These are phyloP conservation scores for Boletus barrowsii DNA, from an alignment of 768 basidiomycete species.

Conservation along the genomic window DNA sequence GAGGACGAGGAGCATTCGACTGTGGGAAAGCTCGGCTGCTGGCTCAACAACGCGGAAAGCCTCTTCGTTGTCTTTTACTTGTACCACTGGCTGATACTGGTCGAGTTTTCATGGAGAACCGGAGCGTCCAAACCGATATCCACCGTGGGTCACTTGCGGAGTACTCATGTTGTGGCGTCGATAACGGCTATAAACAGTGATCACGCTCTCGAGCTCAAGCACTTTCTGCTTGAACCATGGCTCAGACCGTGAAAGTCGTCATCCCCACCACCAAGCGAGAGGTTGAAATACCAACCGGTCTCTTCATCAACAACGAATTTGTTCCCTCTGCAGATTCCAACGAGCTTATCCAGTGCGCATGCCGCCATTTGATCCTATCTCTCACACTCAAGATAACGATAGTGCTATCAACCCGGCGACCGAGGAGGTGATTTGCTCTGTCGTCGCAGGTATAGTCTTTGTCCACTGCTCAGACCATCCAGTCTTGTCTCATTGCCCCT, in stretches of 20 bases:
- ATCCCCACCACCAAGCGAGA: constrained; percentile 44
- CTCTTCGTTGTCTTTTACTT: too few relatives aligned
- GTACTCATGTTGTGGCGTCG: constrained; percentile 3
- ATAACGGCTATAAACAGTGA: constrained; percentile 15
- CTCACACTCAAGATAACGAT: constrained; percentile 15
- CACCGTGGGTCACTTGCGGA: constrained; percentile 1
- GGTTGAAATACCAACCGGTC: constrained; percentile 70
- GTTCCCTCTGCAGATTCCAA: constrained; percentile 69
- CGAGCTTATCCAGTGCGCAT: constrained; percentile 59
- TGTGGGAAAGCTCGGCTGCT: constrained; percentile 18
- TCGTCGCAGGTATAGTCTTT: constrained; percentile 52
- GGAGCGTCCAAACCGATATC: too few relatives aligned
- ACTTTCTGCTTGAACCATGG: constrained; percentile 37
- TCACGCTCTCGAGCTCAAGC: neutral
- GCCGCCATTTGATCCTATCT: constrained; percentile 2
- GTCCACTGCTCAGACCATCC: neutral
- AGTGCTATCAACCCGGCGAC: constrained; percentile 82
- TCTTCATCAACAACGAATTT: constrained; percentile 92
- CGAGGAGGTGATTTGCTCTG: constrained; percentile 66
- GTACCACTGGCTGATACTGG: too few relatives aligned
- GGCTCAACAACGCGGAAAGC: too few relatives aligned
- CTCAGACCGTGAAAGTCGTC: constrained; percentile 38
- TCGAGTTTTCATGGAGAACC: too few relatives aligned
- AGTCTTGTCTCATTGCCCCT: constrained; percentile 1
- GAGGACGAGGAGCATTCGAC: neutral